Evolutionary conservation across 2,329 filamentous ascomycete species (phyloP), one percentile per base, ranked within the genome.

Genomic region (Colletotrichum graminicola): DNA sequence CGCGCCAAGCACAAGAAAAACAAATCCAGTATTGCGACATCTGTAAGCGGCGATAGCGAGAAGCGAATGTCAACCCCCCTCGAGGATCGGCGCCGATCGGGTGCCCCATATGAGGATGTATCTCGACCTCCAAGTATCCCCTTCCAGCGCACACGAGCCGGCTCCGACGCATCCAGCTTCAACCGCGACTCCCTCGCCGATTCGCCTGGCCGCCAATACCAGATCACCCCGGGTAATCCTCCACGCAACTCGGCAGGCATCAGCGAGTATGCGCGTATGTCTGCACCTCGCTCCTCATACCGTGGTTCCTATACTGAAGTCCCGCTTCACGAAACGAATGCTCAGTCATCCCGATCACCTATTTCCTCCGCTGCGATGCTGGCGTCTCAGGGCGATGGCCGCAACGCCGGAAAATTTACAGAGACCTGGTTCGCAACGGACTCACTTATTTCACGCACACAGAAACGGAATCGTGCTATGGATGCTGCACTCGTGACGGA

Each of bases 61-160:
- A 93, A 93, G 79, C 89, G 91, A 66, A 80, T 90, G 61, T 87
- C 85, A 1, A 83, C 81, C 1, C 80, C 84, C 0, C 71, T 84
- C 18, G 84, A 85, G 63, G 78, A 77, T 36, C 83, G 81, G 56
- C 81, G 80, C 52, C 80, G 80, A 26, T 88, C 86, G 0, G 83
- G 82, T 5, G 76, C 81, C 1, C 79, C 83, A 0, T 84, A 86
- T 69, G 82, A 86, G 63, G 81, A 83, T 47, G 75, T 85, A 10
- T 82, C 82, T 45, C 83, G 83, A 2, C 87, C 87, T 0, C 85
- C 84, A 0, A 88, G 87, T 0, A 86, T 97, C 61, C 91, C 94
- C 0, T 98, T 97, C 80, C 89, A 93, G 81, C 91, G 96, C 78
- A 97, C 93, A 0, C 89, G 94, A 43, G 86, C 84, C 21, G 84